phyloP scores from a whole-genome alignment of 306 rosid genomes.

The Malus domestica region DNA sequence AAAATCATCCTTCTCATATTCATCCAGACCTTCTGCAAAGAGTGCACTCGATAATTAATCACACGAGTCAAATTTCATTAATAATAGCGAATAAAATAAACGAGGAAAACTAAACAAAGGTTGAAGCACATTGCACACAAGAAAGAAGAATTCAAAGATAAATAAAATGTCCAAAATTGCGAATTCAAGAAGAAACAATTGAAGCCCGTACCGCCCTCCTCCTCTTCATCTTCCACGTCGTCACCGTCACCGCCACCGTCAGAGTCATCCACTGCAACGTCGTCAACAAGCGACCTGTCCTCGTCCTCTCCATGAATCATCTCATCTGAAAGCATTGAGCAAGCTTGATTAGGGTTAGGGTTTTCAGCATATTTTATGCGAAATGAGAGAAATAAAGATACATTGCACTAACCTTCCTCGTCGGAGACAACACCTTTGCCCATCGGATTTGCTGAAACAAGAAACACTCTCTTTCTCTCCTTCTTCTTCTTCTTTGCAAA shows the following conservation, averaged over 20 bases:
- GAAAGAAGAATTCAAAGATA: background rate
- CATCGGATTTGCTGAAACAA: no score
- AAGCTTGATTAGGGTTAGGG: no score
- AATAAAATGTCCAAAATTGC: background rate
- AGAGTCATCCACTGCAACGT: no score
- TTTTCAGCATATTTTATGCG: background rate
- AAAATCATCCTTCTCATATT: slow-evolving; percentile 91
- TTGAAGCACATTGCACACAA: background rate
- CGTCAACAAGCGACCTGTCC: no score
- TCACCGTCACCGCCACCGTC: slow-evolving; percentile 45
- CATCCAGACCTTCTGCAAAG: slow-evolving; percentile 68
- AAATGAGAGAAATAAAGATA: no score
- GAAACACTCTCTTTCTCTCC: no score
- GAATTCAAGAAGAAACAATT: background rate
- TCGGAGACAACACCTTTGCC: no score
- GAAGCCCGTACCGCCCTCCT: slow-evolving; percentile 35
- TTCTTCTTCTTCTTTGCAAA: no score
- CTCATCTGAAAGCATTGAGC: no score
- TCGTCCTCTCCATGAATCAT: no score
- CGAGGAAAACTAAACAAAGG: background rate
- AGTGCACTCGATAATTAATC: background rate
- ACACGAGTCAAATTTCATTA: background rate
- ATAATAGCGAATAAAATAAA: background rate
- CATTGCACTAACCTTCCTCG: no score
- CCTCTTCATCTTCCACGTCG: slow-evolving; percentile 72